These are phyloP conservation scores for Spongispora temasekensis DNA, from an alignment of 1,284 basidiomycete genomes.

Conservation along the genomic window DNA sequence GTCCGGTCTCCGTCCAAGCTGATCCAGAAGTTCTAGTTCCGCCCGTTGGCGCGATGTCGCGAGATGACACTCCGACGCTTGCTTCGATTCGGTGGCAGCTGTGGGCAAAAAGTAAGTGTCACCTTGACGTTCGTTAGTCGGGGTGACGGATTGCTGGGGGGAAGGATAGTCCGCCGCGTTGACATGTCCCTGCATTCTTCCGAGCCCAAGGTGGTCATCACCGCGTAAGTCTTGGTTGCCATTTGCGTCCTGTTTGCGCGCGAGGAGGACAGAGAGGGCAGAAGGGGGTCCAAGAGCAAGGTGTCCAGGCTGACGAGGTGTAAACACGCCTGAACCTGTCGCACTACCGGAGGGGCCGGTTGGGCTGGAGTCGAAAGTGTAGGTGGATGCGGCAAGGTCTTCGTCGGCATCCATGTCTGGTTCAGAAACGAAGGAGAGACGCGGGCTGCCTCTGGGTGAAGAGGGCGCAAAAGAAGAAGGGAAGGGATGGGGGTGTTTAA, in stretches of 20 bases:
- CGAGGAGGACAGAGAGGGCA: conserved; percentile 43
- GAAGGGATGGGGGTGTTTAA: conserved; percentile 18
- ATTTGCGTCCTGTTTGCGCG: conserved; percentile 25
- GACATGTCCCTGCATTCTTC: background rate
- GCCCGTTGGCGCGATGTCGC: background rate
- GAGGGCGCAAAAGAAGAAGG: conserved; percentile 33
- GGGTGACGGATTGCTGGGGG: conserved; percentile 21
- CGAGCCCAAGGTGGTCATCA: conserved; percentile 3
- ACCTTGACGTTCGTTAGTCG: conserved; percentile 20
- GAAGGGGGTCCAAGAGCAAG: conserved; percentile 37
- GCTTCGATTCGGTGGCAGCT: conserved; percentile 1
- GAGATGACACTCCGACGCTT: background rate
- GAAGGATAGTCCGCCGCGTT: conserved; percentile 3
- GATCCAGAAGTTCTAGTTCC: background rate
- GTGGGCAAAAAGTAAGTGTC: conserved; percentile 10
- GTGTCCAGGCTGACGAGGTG: conserved; percentile 18
- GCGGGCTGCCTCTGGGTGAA: conserved; percentile 29
- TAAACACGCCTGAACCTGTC: conserved; percentile 17
- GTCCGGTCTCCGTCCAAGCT: conserved; percentile 4
- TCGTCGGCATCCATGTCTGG: conserved; percentile 29
- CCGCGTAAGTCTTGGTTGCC: background rate
- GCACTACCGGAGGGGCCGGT: conserved; percentile 8
- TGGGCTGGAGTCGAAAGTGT: conserved; percentile 33
- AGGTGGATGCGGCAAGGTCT: conserved; percentile 36
- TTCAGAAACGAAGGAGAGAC: conserved; percentile 25